A percentile compares a stretch with the other conserved stretches of the same genome.
phyloP scores from a whole-genome alignment of 371 early-diverging fungal species.

The Mucor plumbeus region DNA sequence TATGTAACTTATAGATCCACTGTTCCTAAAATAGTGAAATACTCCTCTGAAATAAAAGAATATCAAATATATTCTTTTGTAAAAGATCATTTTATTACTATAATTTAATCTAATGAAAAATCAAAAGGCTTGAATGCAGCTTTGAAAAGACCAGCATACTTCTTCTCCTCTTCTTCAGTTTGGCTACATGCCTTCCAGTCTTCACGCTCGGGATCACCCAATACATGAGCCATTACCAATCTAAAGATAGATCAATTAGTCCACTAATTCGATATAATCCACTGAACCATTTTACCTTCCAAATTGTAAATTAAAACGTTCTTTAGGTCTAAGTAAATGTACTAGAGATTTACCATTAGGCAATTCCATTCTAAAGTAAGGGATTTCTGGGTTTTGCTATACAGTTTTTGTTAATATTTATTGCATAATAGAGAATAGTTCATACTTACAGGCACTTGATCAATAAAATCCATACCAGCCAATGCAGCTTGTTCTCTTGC shows the following conservation, averaged over 20 bases:
- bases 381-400: conserved; percentile 39
- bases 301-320: conserved; percentile 72
- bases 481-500: conserved; percentile 42
- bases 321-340: conserved; percentile 49
- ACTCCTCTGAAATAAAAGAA: too few species aligned
- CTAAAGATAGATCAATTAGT: conserved; percentile 35
- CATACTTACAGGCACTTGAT: conserved; percentile 51
- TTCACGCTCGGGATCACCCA: conserved; percentile 67
- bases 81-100: neutral
- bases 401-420: neutral
- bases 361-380: conserved; percentile 71
- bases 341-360: conserved; percentile 56
- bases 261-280: neutral
- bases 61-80: too few species aligned
- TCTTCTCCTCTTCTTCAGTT: conserved; percentile 64
- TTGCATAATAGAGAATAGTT: neutral
- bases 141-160: conserved; percentile 56
- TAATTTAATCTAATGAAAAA: conserved; percentile 27
- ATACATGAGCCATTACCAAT: conserved; percentile 60
- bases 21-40: too few species aligned
- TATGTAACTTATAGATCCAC: too few species aligned
- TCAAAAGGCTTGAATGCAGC: conserved; percentile 62
- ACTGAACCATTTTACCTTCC: conserved; percentile 57
- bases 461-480: conserved; percentile 41
- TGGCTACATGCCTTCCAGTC: conserved; percentile 78